Evolutionary conservation across 202 grass and related monocot genomes (phyloP).

Genomic region (Setaria italica): DNA sequence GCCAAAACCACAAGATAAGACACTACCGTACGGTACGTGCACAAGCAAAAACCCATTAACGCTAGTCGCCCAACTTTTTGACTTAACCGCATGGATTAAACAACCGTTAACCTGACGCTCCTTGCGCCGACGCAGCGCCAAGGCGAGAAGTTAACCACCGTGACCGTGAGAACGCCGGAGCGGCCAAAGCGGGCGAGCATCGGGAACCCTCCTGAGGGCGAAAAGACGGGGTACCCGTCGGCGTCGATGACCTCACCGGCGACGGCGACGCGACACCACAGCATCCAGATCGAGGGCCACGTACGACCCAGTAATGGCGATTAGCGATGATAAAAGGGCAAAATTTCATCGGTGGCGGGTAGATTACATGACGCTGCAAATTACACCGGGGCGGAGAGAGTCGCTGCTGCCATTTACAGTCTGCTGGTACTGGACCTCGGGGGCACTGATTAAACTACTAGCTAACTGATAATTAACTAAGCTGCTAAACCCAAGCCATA

Average conservation of each 20-base stretch:
- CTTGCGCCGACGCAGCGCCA: background rate
- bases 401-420: slow-evolving; percentile 45
- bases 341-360: slow-evolving; percentile 39
- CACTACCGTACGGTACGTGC: background rate
- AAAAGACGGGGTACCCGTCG: slow-evolving; percentile 3
- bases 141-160: background rate
- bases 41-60: slow-evolving; percentile 8
- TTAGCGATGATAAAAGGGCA: background rate
- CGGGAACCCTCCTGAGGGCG: slow-evolving; percentile 26
- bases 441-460: slow-evolving; percentile 22
- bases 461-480: slow-evolving; percentile 7
- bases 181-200: background rate
- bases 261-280: slow-evolving; percentile 26
- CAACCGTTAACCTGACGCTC: background rate
- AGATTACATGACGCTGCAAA: slow-evolving; percentile 21
- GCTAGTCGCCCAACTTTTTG: background rate
- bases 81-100: background rate
- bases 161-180: background rate
- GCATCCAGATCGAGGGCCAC: background rate
- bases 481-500: background rate
- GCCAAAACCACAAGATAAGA: background rate
- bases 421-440: slow-evolving; percentile 17
- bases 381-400: background rate
- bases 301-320: background rate
- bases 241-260: slow-evolving; percentile 39